Base-by-base conservation (phyloP, 345 rosid species). In the Ricinus communis region DNA sequence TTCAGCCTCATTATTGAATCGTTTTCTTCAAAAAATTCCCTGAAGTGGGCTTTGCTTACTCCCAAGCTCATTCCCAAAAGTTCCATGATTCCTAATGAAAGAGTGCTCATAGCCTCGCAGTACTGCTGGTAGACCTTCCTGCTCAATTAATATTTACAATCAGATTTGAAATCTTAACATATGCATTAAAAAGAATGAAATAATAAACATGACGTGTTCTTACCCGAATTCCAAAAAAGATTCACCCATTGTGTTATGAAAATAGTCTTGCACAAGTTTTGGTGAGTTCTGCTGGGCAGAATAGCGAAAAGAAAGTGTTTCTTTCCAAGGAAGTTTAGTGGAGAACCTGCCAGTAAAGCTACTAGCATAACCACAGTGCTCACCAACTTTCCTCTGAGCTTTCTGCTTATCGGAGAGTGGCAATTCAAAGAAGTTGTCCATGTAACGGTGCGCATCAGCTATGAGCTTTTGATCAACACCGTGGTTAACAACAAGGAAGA, bases 1-100 rank as follows among this genome's bases (percentile, higher is more conserved):
- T 96, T 96, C 0, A 96, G 84, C 79, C 99, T 87, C 99, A 96
- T 96, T 83, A 95, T 95, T 2, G 98, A 95, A 65, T 95, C 98
- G 25, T 92, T 92, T 61, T 84, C 90, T 76, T 89, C 84, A 66
- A 96, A 96, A 64, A 88, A 88, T 13, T 78, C 90, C 78, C 82
- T 82, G 73, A 96, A 96, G 75, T 86, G 76, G 18, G 65, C 67
- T 70, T 75, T 59, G 71, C 81, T 81, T 16, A 91, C 74, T 18
- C 97, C 97, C 6, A 96, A 84, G 77, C 97, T 88, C 74, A 85
- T 81, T 25, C 90, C 98, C 30, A 95, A 58, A 41, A 92, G 85
- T 89, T 95, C 99, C 98, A 90, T 95, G 76, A 96, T 93, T 72
- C 88, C 82, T 16, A 91, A 79, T 8, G 99, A 96, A 43, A 96